These are phyloP conservation scores for Xylaria sp. DNA, from an alignment of 2,329 filamentous ascomycete genomes.

Conservation along the genomic window DNA sequence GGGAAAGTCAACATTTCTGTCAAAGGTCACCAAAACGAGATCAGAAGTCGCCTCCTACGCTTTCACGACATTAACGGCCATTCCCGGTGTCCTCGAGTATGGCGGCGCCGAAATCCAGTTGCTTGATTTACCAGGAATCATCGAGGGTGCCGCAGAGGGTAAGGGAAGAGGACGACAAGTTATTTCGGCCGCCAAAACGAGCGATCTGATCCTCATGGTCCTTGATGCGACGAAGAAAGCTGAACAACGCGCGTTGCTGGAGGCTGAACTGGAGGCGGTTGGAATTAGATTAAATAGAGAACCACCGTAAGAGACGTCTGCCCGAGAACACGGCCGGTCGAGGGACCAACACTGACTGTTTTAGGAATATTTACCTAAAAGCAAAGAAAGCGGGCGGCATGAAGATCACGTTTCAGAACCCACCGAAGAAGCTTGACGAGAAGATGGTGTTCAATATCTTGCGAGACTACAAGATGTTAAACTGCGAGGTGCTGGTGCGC, in stretches of 20 bases:
- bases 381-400: conserved; percentile 95
- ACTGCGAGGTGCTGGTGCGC: conserved; percentile 93
- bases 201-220: conserved; percentile 96
- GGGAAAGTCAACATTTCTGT: conserved; percentile 98
- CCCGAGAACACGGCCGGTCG: background rate
- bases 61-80: conserved; percentile 97
- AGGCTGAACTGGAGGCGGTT: conserved; percentile 93
- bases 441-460: conserved; percentile 99
- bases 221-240: conserved; percentile 96
- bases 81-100: conserved; percentile 96
- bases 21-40: conserved; percentile 97
- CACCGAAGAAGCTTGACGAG: conserved; percentile 92
- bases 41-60: conserved; percentile 96
- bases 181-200: conserved; percentile 97
- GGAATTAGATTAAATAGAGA: conserved; percentile 93
- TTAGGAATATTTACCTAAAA: conserved; percentile 96
- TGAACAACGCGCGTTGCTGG: conserved; percentile 88
- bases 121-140: conserved; percentile 96
- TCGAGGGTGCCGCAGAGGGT: conserved; percentile 94
- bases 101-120: conserved; percentile 98
- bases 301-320: conserved; percentile 73
- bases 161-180: conserved; percentile 96
- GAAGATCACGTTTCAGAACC: conserved; percentile 95
- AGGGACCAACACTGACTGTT: conserved; percentile 16
- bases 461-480: conserved; percentile 98